Base-by-base conservation (phyloP, 2,329 filamentous ascomycete genomes). In the Arthrinium puccinioides region DNA sequence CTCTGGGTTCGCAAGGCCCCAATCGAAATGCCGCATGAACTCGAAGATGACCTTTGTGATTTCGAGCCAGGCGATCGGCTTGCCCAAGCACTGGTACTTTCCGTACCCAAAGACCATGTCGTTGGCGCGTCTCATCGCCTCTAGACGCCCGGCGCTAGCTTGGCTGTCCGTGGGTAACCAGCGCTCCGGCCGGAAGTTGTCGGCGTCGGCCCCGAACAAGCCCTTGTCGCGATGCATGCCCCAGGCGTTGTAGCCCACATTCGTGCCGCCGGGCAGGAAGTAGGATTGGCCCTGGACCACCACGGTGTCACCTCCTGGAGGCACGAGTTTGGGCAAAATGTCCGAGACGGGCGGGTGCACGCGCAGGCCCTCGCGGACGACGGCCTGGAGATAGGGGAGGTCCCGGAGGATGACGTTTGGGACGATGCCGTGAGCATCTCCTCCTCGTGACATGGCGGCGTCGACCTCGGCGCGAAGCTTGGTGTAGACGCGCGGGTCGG, bases 381-480 rank as follows among this genome's bases (percentile, higher is more conserved):
- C 42, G 13, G 42, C 42, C 31, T 43, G n/a, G 24, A 19, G 11
- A 4, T 20, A 30, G 3, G 27, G 14, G 23, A 35, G 28, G n/a
- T n/a, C 10, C 16, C 18, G 8, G 14, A 23, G 24, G 11, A 26
- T 8, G 4, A 15, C 14, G 24, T 32, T 27, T n/a, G 37, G 35
- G 56, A 65, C 30, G 7, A 43, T 49, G 36, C 55, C 50, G 8
- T 52, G 53, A 6, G 60, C 61, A 1, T n/a, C n/a, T n/a, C n/a
- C n/a, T n/a, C n/a, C n/a, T n/a, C n/a, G n/a, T n/a, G n/a, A n/a
- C n/a, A n/a, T n/a, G 0, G 61, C 63, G 6, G 44, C 49, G 29
- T 64, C 57, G 21, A 72, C 64, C 46, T 76, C 73, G 0, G 47
- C 45, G 18, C 66, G 62, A 1, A 77, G 51, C 5, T 60, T 62